A percentile compares a stretch with the other conserved stretches of the same genome.
Conservation (phyloP, 306 rosid genomes). For the Oxytropis ochrocephala region DNA sequence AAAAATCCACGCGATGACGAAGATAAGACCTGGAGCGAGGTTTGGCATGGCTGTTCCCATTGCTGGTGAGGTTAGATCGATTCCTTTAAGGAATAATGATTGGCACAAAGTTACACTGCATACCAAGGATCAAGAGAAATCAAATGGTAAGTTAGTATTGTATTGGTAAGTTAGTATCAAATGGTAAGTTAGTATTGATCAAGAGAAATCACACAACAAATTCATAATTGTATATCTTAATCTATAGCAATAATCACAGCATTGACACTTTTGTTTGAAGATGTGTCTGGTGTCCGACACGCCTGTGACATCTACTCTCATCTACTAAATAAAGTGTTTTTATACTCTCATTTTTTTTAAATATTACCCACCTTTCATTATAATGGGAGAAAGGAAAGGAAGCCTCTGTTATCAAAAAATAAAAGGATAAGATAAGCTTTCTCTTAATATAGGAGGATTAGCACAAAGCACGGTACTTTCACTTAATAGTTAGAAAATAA, state of each 20-base stretch:
- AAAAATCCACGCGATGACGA: constrained; percentile 67
- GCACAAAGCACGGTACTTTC: not conserved
- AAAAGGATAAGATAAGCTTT: not conserved
- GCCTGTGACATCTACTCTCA: too few relatives aligned
- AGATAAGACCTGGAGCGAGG: constrained; percentile 82
- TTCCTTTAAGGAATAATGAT: constrained; percentile 57
- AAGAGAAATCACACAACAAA: too few relatives aligned
- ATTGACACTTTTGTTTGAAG: too few relatives aligned
- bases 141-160: not conserved
- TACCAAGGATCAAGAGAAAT: not conserved
- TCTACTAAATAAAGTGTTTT: not conserved
- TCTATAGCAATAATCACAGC: too few relatives aligned
- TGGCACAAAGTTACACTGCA: constrained; percentile 79
- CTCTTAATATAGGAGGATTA: not conserved
- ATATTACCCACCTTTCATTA: not conserved
- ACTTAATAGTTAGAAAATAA: too few relatives aligned
- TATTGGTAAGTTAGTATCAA: not conserved
- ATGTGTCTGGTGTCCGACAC: too few relatives aligned
- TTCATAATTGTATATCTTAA: too few relatives aligned
- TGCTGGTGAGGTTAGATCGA: constrained; percentile 69
- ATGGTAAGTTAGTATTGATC: not conserved
- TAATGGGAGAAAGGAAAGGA: not conserved
- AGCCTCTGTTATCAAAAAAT: not conserved
- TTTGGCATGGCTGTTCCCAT: constrained; percentile 98
- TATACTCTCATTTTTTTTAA: not conserved